Evolutionary conservation across 2,329 filamentous ascomycete species (phyloP), one percentile per base, ranked within the genome.

Genomic region (Akanthomyces dipterigenus): DNA sequence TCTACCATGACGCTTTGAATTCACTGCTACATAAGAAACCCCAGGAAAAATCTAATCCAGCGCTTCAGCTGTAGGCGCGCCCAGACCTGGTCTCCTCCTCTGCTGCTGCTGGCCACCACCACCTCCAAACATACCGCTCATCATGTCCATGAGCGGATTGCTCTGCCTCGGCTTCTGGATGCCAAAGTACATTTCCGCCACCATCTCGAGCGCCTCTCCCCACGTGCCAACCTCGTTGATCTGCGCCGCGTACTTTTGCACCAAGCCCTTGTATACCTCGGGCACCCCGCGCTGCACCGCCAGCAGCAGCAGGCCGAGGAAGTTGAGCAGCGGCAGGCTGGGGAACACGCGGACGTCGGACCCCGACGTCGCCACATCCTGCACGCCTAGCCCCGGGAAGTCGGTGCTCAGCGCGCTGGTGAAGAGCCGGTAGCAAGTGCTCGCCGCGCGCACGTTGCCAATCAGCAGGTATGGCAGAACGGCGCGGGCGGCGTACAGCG

Each of bases 121-220:
- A 22, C 91, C 91, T 54, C 93, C 93, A 70, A 99, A 90, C 81
- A 99, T 85, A 64, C 87, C 93, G 53, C 92, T 93, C 90, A 99
- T 96, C 93, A 99, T 98, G 72, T 99, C 95, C 76, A 98, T 86
- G 74, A 99, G 79, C 3, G 93, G 93, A 74, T 98, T 98, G 65
- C 88, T 89, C 78, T 96, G 91, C 69, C 89, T 84, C 51, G 93
- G 93, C 71, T 92, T 88, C 77, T 87, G 85, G 72, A 99, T 96
- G 40, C 87, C 87, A 77, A 99, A 99, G 79, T 98, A 99, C 85
- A 96, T 93, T 78, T 99, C 93, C 54, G 89, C 93, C 68, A 99
- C 88, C 73, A 91, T 87, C 67, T 92, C 88, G 63, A 99, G 78
- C 26, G 91, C 83, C 71, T 91, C 92, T 38, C 87, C 85, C 93